These are phyloP conservation scores for Saccharomyces hybrid DNA, from an alignment of 1,139 yeast species.

Conservation along the genomic window DNA sequence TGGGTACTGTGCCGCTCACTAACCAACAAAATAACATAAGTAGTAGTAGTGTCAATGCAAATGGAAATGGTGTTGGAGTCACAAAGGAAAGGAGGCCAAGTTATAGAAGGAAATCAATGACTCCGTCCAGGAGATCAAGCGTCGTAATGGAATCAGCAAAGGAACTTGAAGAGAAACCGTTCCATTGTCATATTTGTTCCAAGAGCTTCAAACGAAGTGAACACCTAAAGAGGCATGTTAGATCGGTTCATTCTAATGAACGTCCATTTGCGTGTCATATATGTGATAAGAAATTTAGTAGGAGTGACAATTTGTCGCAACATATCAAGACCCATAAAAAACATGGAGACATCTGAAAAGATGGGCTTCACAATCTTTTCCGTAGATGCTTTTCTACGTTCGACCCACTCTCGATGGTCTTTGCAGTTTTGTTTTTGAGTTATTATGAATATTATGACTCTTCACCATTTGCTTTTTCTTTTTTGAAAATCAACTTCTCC, in stretches of 20 bases:
- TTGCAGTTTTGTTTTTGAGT: neutral
- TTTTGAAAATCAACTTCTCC: neutral
- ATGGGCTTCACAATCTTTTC: neutral
- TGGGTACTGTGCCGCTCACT: neutral
- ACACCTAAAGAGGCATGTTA: constrained; percentile 25
- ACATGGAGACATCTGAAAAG: constrained; percentile 23
- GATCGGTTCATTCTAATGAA: too few species aligned
- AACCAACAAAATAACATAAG: neutral
- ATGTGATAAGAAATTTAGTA: too few species aligned
- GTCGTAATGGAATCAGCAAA: neutral
- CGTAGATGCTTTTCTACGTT: neutral
- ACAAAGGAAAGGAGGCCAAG: constrained; percentile 16
- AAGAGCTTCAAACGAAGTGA: constrained; percentile 62
- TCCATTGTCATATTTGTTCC: constrained; percentile 33
- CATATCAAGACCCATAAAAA: constrained; percentile 61
- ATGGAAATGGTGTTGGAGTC: too few species aligned
- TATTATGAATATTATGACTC: neutral
- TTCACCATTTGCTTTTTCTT: neutral
- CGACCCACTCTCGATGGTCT: neutral
- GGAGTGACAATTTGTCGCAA: constrained; percentile 68
- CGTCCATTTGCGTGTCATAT: too few species aligned
- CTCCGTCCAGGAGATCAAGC: neutral
- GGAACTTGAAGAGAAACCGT: constrained; percentile 33
- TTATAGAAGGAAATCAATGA: constrained; percentile 18
- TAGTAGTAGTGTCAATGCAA: neutral